Percentiles rank a stretch among this genome's conserved stretches.
Evolutionary conservation across 768 basidiomycete genomes (phyloP).

Genomic region (Phanerochaete carnosa): DNA sequence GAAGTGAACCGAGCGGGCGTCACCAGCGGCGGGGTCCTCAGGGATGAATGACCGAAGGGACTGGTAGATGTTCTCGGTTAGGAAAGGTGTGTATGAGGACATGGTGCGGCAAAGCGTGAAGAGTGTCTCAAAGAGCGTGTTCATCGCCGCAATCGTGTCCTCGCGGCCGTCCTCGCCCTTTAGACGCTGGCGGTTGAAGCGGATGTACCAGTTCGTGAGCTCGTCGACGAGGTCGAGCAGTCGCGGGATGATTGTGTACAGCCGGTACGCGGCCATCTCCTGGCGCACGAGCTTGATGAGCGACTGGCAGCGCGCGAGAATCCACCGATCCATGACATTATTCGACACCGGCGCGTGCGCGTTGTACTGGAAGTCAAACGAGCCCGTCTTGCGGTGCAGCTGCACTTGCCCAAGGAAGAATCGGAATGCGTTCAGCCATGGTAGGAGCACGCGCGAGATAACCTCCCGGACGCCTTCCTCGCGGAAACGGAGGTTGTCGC

Average conservation of each 20-base stretch:
- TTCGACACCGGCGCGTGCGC: slow-evolving; percentile 76
- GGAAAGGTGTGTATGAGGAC: slow-evolving; percentile 98
- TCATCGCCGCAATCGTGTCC: slow-evolving; percentile 84
- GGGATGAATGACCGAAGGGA: slow-evolving; percentile 84
- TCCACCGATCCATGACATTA: slow-evolving; percentile 99
- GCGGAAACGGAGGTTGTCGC: slow-evolving; percentile 95
- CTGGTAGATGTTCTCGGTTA: slow-evolving; percentile 96
- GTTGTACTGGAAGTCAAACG: slow-evolving; percentile 80
- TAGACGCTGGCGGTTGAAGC: slow-evolving; percentile 92
- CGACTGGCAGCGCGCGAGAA: slow-evolving; percentile 96
- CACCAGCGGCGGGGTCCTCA: slow-evolving; percentile 62
- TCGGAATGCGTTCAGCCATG: slow-evolving; percentile 98
- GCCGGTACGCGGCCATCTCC: slow-evolving; percentile 96
- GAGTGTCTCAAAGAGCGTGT: slow-evolving; percentile 93
- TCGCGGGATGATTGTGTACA: slow-evolving; percentile 97
- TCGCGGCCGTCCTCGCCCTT: slow-evolving; percentile 93
- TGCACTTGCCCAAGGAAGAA: slow-evolving; percentile 97
- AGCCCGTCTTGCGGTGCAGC: slow-evolving; percentile 77
- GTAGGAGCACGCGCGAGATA: slow-evolving; percentile 91
- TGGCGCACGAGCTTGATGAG: slow-evolving; percentile 86
- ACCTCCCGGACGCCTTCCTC: slow-evolving; percentile 98
- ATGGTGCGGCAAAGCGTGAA: slow-evolving; percentile 94
- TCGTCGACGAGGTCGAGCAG: slow-evolving; percentile 91
- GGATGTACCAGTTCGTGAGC: slow-evolving; percentile 99
- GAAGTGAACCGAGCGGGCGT: slow-evolving; percentile 94